Evolutionary conservation across 805 yeast genomes (phyloP).

Genomic region (Barnettozyma sp.): DNA sequence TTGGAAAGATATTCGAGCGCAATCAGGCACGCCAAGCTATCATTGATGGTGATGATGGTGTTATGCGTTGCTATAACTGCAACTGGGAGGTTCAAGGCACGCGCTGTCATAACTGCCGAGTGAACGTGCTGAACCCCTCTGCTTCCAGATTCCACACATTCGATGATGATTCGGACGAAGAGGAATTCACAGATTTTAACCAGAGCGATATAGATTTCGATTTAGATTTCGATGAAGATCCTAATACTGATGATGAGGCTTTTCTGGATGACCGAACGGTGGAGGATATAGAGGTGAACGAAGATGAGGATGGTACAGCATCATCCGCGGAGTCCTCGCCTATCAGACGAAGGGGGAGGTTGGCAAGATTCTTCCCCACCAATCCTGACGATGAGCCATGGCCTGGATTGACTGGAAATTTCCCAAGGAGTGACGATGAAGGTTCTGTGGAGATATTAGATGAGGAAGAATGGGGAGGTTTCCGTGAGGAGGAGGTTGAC

Average conservation of each 20-base stretch:
- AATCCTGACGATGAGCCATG: constrained; percentile 4
- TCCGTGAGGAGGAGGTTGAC: constrained; percentile 3
- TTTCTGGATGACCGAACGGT: constrained; percentile 18
- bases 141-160: no score
- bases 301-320: constrained; percentile 1
- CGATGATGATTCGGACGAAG: constrained; percentile 2
- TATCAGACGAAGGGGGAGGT: constrained; percentile 8
- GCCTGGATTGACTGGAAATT: constrained; percentile 2
- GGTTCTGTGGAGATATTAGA: no score
- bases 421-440: background rate
- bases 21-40: constrained; percentile 42
- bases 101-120: constrained; percentile 63
- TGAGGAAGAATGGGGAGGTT: constrained; percentile 12
- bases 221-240: constrained; percentile 10
- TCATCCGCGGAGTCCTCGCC: constrained; percentile 16
- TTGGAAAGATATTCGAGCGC: constrained; percentile 38
- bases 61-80: constrained; percentile 66
- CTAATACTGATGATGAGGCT: no score
- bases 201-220: background rate
- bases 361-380: constrained; percentile 4
- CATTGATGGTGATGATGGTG: constrained; percentile 62
- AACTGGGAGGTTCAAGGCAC: constrained; percentile 74
- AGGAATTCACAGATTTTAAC: constrained; percentile 1
- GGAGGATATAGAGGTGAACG: constrained; percentile 7
- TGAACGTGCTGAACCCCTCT: constrained; percentile 34